A percentile compares a stretch with the other conserved stretches of the same genome.
phyloP scores from a whole-genome alignment of 208 protist species.

The Crithidia mellificae region DNA sequence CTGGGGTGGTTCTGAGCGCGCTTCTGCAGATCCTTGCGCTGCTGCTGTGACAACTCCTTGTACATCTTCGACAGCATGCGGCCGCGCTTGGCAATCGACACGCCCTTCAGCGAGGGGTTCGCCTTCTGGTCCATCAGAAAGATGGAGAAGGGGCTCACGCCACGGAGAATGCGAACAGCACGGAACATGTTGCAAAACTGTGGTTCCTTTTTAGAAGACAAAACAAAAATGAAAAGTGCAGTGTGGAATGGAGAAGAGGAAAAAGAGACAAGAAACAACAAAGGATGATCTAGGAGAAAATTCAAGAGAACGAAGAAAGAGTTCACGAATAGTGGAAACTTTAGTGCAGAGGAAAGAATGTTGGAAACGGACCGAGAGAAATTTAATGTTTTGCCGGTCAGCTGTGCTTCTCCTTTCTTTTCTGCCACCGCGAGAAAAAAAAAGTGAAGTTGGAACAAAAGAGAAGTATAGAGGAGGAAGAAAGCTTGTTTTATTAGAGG shows the following conservation, averaged over 20 bases:
- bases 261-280: not conserved
- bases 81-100: constrained; percentile 64
- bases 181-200: constrained; percentile 78
- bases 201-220: no score
- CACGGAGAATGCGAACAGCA: constrained; percentile 45
- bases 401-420: no score
- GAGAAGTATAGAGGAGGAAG: no score
- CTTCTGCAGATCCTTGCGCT: constrained; percentile 57
- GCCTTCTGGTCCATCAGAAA: constrained; percentile 91
- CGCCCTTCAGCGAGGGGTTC: constrained; percentile 74
- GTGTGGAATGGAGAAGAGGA: not conserved
- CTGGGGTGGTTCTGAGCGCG: constrained; percentile 66
- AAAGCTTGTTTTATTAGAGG: no score
- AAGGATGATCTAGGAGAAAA: no score
- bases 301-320: no score
- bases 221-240: not conserved
- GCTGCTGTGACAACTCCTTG: constrained; percentile 60
- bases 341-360: no score
- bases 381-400: no score
- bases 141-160: constrained; percentile 84
- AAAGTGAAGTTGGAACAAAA: no score
- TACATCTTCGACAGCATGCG: constrained; percentile 84
- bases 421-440: no score
- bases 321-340: no score
- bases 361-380: no score